Percentiles rank a stretch among this genome's conserved stretches.
Conservation (phyloP, 148 eudicot genomes). For the Fagopyrum homotropicum region DNA sequence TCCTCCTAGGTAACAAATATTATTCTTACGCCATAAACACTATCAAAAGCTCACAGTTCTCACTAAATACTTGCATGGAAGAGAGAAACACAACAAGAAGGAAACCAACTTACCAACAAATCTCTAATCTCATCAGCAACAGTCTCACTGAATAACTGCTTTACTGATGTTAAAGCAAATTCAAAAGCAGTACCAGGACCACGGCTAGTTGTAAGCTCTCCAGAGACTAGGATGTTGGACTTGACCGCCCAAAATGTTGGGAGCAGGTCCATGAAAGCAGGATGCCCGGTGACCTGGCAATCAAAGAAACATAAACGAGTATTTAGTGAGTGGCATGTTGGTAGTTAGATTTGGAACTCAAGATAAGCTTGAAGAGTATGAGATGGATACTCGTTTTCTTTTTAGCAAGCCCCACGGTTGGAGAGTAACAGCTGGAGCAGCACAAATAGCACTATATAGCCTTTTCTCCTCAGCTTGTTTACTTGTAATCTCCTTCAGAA, state of each 20-base stretch:
- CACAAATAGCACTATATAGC: slow-evolving; percentile 81
- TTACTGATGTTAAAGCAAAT: slow-evolving; percentile 69
- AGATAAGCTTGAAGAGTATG: neutral
- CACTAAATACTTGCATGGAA: neutral
- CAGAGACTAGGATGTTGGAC: slow-evolving; percentile 72
- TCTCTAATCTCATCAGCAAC: slow-evolving; percentile 48
- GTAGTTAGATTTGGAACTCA: slow-evolving; percentile 4
- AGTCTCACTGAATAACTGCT: slow-evolving; percentile 70
- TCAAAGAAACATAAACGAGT: slow-evolving; percentile 17
- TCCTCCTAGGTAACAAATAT: slow-evolving; percentile 8
- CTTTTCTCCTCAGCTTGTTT: slow-evolving; percentile 80
- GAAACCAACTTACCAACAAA: slow-evolving; percentile 46
- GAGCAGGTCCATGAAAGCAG: slow-evolving; percentile 81
- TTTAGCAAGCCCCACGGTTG: slow-evolving; percentile 90
- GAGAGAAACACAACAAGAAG: neutral
- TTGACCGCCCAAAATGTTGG: slow-evolving; percentile 75
- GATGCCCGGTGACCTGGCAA: slow-evolving; percentile 81
- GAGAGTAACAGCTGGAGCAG: slow-evolving; percentile 97
- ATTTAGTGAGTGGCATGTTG: neutral
- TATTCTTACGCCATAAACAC: neutral
- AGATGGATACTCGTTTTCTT: slow-evolving; percentile 50
- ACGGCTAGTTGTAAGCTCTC: slow-evolving; percentile 91
- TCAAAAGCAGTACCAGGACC: slow-evolving; percentile 89
- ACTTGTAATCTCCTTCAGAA: slow-evolving; percentile 58
- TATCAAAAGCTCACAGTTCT: neutral